Conservation (phyloP, 805 yeast species). For the Wickerhamiella azymoides region DNA sequence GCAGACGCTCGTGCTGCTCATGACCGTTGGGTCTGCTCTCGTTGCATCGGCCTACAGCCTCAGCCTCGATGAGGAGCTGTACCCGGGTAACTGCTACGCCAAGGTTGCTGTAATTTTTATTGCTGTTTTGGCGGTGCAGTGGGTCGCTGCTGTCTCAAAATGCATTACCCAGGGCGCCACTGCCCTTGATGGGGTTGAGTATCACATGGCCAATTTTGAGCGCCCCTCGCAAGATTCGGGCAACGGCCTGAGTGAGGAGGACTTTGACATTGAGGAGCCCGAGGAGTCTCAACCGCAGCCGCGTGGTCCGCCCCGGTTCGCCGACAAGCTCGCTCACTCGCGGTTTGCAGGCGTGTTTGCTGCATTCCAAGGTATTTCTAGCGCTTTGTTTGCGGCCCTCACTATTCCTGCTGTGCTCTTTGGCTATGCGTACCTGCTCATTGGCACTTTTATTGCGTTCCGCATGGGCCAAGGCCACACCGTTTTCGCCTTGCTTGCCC, state of each 20-base stretch:
- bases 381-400: conserved; percentile 34
- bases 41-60: conserved; percentile 43
- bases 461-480: conserved; percentile 51
- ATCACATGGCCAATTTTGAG: conserved; percentile 15
- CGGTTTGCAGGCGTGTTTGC: conserved; percentile 1
- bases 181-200: conserved; percentile 24
- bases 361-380: conserved; percentile 21
- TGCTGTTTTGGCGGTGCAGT: conserved; percentile 40
- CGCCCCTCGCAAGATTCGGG: conserved; percentile 20
- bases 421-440: conserved; percentile 40
- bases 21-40: conserved; percentile 38
- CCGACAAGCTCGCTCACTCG: conserved; percentile 3
- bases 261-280: not conserved
- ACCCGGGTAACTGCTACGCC: conserved; percentile 63
- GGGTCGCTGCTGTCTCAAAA: conserved; percentile 24
- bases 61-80: conserved; percentile 42
- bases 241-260: conserved; percentile 11
- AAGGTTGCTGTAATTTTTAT: conserved; percentile 51
- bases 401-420: conserved; percentile 55
- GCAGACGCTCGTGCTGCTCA: conserved; percentile 36
- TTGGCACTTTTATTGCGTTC: conserved; percentile 52
- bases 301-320: not conserved
- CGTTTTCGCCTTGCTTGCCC: conserved; percentile 79
- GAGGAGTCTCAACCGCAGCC: conserved; percentile 1
- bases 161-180: not conserved